Conservation (phyloP, 352 stramenopile genomes). For the Pythium biforme region DNA sequence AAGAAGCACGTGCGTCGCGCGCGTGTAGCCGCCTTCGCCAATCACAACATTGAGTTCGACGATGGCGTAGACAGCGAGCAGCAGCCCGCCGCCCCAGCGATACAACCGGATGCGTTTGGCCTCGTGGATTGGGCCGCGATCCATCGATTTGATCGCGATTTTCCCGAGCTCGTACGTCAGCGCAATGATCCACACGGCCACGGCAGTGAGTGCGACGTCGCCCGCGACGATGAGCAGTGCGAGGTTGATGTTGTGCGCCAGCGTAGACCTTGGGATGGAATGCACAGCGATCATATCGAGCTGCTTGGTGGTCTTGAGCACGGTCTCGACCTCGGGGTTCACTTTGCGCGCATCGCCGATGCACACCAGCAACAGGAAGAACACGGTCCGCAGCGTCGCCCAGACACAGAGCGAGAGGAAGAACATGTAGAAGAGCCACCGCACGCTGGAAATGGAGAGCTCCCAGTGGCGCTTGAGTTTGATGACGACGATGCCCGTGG, state of each 20-base stretch:
- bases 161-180: constrained; percentile 20
- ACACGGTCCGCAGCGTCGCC: constrained; percentile 7
- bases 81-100: not conserved
- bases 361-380: constrained; percentile 13
- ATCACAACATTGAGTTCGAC: constrained; percentile 6
- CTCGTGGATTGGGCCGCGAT: constrained; percentile 11
- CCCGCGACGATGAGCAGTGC: constrained; percentile 4
- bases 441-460: constrained; percentile 29
- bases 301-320: constrained; percentile 9
- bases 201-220: constrained; percentile 3
- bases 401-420: constrained; percentile 14
- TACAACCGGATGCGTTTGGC: constrained; percentile 11
- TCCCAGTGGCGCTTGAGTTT: constrained; percentile 45
- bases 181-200: constrained; percentile 14
- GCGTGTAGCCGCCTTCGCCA: constrained; percentile 11
- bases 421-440: constrained; percentile 23
- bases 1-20: not conserved
- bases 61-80: constrained; percentile 7
- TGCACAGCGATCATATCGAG: constrained; percentile 9
- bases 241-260: constrained; percentile 4
- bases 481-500: constrained; percentile 30
- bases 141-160: constrained; percentile 20
- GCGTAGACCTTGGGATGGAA: constrained; percentile 4
- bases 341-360: not conserved
- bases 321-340: not conserved